A percentile compares a stretch with the other conserved stretches of the same genome.
phyloP scores from a whole-genome alignment of 1,284 basidiomycete species.

The Stygiomarasmius scandens region DNA sequence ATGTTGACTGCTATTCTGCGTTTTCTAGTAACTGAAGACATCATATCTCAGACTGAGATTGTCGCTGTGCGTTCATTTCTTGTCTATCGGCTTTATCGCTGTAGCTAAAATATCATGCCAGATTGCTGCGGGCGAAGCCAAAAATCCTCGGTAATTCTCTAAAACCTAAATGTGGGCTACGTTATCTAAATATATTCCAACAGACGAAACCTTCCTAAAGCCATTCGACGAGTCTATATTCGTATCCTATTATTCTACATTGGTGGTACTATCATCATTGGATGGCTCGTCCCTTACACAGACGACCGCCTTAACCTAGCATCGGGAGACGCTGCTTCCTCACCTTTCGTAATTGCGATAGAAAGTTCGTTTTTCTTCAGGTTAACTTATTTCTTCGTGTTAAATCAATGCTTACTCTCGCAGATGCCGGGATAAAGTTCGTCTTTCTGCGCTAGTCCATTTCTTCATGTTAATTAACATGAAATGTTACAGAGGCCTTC shows the following conservation, averaged over 20 bases:
- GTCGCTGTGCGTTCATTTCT: neutral
- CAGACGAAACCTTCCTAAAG: constrained; percentile 43
- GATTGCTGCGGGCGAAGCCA: neutral
- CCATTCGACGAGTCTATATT: constrained; percentile 61
- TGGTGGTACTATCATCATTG: constrained; percentile 43
- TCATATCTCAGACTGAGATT: neutral
- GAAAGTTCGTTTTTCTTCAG: too few relatives aligned
- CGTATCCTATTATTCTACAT: constrained; percentile 67
- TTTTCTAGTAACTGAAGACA: too few relatives aligned
- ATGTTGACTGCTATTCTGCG: too few relatives aligned
- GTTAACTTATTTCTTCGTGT: too few relatives aligned
- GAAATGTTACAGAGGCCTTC: constrained; percentile 6
- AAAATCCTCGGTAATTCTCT: neutral
- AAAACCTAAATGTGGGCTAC: too few relatives aligned
- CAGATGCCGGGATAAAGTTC: too few relatives aligned
- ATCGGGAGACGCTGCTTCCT: constrained; percentile 49
- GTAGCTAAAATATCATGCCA: too few relatives aligned
- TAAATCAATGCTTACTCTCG: too few relatives aligned
- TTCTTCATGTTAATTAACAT: too few relatives aligned
- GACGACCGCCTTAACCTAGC: constrained; percentile 47
- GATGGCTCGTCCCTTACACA: constrained; percentile 58
- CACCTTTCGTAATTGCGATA: constrained; percentile 70
- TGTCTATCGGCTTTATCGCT: too few relatives aligned
- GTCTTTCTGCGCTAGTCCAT: too few relatives aligned
- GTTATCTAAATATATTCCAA: too few relatives aligned